phyloP scores from a whole-genome alignment of 768 basidiomycete species.

The Pluteus cervinus region DNA sequence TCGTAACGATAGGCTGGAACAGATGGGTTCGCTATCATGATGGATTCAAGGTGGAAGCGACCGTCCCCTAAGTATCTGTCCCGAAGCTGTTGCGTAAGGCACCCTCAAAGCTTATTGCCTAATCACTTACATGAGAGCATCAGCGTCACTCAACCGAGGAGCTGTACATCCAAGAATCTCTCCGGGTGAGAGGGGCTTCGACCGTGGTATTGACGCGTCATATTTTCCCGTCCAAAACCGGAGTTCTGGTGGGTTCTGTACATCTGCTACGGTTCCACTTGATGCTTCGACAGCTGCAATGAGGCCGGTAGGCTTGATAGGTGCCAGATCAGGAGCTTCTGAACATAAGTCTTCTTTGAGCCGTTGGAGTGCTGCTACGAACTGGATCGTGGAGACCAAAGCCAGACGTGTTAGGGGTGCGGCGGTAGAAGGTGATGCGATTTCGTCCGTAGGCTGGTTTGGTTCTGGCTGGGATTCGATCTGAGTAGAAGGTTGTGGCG shows the following conservation, averaged over 20 bases:
- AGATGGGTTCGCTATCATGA: slow-evolving; percentile 98
- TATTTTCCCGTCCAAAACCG: slow-evolving; percentile 58
- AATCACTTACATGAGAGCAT: slow-evolving; percentile 81
- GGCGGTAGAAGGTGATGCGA: slow-evolving; percentile 10
- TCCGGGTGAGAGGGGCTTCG: slow-evolving; percentile 91
- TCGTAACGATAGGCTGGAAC: slow-evolving; percentile 97
- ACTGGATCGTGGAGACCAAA: slow-evolving; percentile 96
- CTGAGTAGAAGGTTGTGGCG: slow-evolving; percentile 38
- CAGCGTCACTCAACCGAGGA: slow-evolving; percentile 68
- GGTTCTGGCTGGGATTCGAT: slow-evolving; percentile 43
- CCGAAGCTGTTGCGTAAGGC: slow-evolving; percentile 6
- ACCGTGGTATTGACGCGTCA: slow-evolving; percentile 71
- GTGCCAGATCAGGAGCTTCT: slow-evolving; percentile 18
- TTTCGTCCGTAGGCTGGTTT: slow-evolving; percentile 6
- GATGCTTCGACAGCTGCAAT: no score
- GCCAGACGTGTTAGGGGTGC: slow-evolving; percentile 65
- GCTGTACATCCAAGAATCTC: slow-evolving; percentile 98
- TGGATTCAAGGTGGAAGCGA: slow-evolving; percentile 95
- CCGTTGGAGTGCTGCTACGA: slow-evolving; percentile 85
- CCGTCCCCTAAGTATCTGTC: slow-evolving; percentile 93
- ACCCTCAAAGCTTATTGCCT: slow-evolving; percentile 3
- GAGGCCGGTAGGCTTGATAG: slow-evolving; percentile 1
- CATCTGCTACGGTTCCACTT: slow-evolving; percentile 3
- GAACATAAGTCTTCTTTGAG: slow-evolving; percentile 72
- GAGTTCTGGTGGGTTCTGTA: slow-evolving; percentile 3